These are phyloP conservation scores for Quillaja saponaria DNA, from an alignment of 306 rosid species.

Conservation along the genomic window DNA sequence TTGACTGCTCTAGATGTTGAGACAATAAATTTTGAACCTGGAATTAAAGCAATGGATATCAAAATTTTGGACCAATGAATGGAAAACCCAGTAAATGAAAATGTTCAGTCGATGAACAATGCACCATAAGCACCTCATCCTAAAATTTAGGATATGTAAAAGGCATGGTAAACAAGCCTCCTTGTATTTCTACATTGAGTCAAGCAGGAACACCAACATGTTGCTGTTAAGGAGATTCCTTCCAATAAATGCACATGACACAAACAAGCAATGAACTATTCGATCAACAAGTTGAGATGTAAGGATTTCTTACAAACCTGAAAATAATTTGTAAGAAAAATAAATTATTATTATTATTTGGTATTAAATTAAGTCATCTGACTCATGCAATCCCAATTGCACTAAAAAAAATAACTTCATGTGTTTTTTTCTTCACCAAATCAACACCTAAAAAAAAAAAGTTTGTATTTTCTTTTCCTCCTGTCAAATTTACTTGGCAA, in stretches of 20 bases:
- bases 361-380: no score
- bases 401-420: no score
- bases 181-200: neutral
- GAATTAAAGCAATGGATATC: conserved; percentile 29
- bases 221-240: conserved; percentile 2
- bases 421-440: neutral
- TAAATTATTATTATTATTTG: no score
- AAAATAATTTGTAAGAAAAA: no score
- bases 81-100: conserved; percentile 11
- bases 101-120: neutral
- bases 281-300: neutral
- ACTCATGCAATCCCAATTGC: neutral
- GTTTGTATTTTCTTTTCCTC: neutral
- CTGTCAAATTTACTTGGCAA: conserved; percentile 16
- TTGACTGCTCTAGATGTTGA: neutral
- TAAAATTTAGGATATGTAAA: no score
- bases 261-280: neutral
- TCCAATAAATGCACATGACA: conserved; percentile 1
- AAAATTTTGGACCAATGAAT: neutral
- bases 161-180: no score
- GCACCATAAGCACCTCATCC: conserved; percentile 3
- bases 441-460: neutral
- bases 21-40: conserved; percentile 34
- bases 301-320: conserved; percentile 8
- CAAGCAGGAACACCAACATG: conserved; percentile 14